Evolutionary conservation across 2,329 filamentous ascomycete genomes (phyloP).

Genomic region (Ophiostoma novo-ulmi): DNA sequence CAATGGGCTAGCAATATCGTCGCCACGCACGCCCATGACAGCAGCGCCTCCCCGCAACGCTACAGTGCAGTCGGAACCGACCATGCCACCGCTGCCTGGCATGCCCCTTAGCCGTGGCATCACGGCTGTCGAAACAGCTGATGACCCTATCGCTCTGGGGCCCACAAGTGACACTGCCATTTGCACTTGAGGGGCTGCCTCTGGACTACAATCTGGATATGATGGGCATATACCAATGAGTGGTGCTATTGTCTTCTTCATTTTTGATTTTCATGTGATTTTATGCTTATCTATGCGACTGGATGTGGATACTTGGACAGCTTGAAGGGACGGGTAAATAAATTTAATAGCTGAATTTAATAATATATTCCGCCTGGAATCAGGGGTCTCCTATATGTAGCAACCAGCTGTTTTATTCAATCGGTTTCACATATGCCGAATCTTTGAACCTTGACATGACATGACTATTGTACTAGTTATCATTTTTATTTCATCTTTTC

Average conservation of each 20-base stretch:
- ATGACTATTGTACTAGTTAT: not conserved
- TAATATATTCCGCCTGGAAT: not conserved
- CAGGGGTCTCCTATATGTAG: slow-evolving; percentile 6
- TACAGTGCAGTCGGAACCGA: not conserved
- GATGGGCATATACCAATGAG: not conserved
- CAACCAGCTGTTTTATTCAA: not conserved
- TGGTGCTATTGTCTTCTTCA: not conserved
- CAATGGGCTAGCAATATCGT: not conserved
- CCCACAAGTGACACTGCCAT: not conserved
- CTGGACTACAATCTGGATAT: not conserved
- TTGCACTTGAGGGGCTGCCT: not conserved
- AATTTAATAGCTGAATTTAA: not conserved
- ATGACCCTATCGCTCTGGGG: not conserved
- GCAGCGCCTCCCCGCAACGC: not conserved
- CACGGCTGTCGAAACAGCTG: not conserved
- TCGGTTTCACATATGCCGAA: not conserved
- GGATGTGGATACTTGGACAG: not conserved
- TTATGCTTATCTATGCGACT: not conserved
- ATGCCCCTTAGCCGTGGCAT: not conserved
- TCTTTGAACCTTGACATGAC: not conserved
- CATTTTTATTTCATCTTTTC: not conserved
- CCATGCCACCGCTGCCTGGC: not conserved
- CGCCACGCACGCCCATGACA: not conserved
- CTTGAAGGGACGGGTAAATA: not conserved
- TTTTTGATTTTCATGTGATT: not conserved